phyloP scores from a whole-genome alignment of 495 filamentous ascomycete species.

The Hypoxylon lienhwacheense region DNA sequence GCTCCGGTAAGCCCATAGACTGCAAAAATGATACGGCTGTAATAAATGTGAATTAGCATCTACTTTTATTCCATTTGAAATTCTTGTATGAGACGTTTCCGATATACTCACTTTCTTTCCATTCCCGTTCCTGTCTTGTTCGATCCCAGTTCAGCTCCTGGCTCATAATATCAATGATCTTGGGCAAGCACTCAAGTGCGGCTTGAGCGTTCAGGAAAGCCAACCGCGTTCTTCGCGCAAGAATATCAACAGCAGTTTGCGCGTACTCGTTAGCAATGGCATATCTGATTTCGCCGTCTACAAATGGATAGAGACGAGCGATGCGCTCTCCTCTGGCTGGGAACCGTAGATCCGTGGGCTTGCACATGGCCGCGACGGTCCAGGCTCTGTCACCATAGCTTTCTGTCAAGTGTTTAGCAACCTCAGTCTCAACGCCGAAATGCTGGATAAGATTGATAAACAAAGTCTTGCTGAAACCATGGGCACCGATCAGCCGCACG shows the following conservation, averaged over 20 bases:
- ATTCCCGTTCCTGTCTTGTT: constrained; percentile 76
- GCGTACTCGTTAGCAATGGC: constrained; percentile 90
- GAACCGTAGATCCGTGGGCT: constrained; percentile 80
- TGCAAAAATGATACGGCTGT: constrained; percentile 69
- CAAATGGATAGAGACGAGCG: constrained; percentile 81
- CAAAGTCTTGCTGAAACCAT: constrained; percentile 91
- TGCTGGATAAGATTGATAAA: constrained; percentile 99
- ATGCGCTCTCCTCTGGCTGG: constrained; percentile 86
- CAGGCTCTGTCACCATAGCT: constrained; percentile 96
- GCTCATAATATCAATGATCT: constrained; percentile 89
- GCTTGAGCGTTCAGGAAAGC: constrained; percentile 97
- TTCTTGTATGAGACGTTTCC: background rate
- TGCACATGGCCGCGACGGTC: constrained; percentile 85
- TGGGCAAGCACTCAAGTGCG: constrained; percentile 84
- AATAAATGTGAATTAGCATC: constrained; percentile 10
- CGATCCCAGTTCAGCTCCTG: constrained; percentile 83
- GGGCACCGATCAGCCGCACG: constrained; percentile 87
- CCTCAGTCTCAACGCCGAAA: constrained; percentile 92
- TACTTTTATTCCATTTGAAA: background rate
- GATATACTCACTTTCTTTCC: constrained; percentile 65
- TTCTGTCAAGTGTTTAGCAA: constrained; percentile 84
- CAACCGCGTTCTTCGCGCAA: constrained; percentile 83
- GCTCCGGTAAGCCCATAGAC: constrained; percentile 84
- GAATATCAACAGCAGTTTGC: constrained; percentile 88
- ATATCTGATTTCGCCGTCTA: constrained; percentile 96